Conservation (phyloP, 139 green algal genomes). For the Chlorella sp. region DNA sequence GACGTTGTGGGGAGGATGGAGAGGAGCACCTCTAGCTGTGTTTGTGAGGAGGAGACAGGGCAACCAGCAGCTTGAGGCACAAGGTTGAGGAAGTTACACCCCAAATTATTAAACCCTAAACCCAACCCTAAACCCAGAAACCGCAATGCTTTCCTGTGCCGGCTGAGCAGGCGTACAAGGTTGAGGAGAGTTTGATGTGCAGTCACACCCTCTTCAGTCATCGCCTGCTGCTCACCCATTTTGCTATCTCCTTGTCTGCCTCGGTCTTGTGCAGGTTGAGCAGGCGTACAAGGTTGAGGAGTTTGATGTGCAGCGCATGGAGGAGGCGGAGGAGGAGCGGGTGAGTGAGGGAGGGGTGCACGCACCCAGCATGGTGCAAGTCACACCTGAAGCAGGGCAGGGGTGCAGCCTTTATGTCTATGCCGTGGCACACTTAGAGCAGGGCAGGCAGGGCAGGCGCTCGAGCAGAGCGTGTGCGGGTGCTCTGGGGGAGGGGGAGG, state of each 20-base stretch:
- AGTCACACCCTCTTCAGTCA: neutral
- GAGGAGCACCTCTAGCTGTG: neutral
- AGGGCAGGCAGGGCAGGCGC: too few species aligned
- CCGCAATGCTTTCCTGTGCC: neutral
- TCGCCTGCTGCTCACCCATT: neutral
- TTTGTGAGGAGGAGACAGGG: neutral
- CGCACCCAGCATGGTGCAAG: too few species aligned
- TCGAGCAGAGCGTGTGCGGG: too few species aligned
- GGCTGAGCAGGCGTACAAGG: neutral
- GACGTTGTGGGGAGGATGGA: neutral
- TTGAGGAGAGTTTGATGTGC: neutral
- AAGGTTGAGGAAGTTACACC: too few species aligned
- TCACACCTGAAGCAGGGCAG: too few species aligned
- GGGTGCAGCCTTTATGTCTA: too few species aligned
- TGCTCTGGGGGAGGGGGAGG: too few species aligned
- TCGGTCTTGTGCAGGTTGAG: constrained; percentile 50
- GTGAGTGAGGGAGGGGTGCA: constrained; percentile 29
- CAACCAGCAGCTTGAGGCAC: neutral
- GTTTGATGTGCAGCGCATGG: constrained; percentile 51
- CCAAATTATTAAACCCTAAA: too few species aligned
- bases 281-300: constrained; percentile 48
- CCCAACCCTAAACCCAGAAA: too few species aligned
- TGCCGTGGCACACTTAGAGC: too few species aligned
- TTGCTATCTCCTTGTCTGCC: neutral
- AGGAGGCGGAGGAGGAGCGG: constrained; percentile 64